Conservation (phyloP, 768 basidiomycete species). For the Fomitopsis serialis region DNA sequence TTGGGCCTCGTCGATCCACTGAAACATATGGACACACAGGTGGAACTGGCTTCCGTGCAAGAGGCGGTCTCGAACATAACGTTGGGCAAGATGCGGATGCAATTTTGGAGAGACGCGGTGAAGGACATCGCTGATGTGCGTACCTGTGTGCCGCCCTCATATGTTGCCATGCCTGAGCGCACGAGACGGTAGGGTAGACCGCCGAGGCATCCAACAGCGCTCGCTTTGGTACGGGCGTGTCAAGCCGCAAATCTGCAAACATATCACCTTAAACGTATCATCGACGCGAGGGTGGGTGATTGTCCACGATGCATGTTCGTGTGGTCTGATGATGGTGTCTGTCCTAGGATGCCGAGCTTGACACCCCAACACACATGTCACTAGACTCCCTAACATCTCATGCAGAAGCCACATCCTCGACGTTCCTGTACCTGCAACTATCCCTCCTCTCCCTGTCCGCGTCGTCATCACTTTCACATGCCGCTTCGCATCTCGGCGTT, state of each 20-base stretch:
- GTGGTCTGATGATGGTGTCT: not conserved
- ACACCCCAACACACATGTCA: constrained; percentile 60
- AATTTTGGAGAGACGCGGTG: constrained; percentile 83
- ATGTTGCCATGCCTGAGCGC: not conserved
- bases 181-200: constrained; percentile 52
- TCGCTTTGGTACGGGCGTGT: constrained; percentile 60
- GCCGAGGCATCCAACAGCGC: constrained; percentile 74
- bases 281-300: constrained; percentile 75
- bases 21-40: constrained; percentile 31
- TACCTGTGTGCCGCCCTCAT: constrained; percentile 4
- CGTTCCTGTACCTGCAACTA: constrained; percentile 70
- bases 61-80: constrained; percentile 68
- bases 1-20: not conserved
- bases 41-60: constrained; percentile 73
- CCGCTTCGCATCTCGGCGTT: constrained; percentile 75
- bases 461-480: constrained; percentile 55
- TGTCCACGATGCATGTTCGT: not conserved
- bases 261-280: constrained; percentile 78
- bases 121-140: constrained; percentile 62
- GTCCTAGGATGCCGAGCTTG: constrained; percentile 33
- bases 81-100: constrained; percentile 80
- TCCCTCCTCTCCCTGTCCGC: constrained; percentile 57
- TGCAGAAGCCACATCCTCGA: constrained; percentile 77
- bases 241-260: constrained; percentile 46
- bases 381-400: constrained; percentile 63